A percentile compares a stretch with the other conserved stretches of the same genome.
Conservation (phyloP, 1,284 basidiomycete genomes). For the Cutaneotrichosporon sp. region DNA sequence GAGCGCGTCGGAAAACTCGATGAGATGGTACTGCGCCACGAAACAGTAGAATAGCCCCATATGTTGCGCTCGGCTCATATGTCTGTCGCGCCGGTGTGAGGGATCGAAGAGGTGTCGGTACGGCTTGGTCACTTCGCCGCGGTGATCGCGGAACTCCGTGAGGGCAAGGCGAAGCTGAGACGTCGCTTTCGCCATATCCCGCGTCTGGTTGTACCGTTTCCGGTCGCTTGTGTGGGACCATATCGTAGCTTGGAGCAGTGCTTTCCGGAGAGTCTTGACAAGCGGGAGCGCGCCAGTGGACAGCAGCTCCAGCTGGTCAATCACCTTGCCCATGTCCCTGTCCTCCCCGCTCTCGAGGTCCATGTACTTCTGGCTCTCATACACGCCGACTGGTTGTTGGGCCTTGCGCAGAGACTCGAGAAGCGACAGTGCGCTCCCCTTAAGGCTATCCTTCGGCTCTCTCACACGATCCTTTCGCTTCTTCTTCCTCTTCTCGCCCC, state of each 20-base stretch:
- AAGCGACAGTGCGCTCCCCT: conserved; percentile 33
- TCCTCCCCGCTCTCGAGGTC: conserved; percentile 59
- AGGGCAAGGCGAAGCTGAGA: conserved; percentile 34
- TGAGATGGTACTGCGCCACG: conserved; percentile 69
- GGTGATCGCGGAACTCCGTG: conserved; percentile 50
- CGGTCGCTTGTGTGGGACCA: conserved; percentile 22
- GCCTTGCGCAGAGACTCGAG: conserved; percentile 38
- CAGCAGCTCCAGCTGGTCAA: conserved; percentile 56
- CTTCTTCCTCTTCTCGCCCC: not conserved
- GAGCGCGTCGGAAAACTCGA: conserved; percentile 54
- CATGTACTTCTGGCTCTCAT: conserved; percentile 72
- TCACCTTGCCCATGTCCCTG: conserved; percentile 53
- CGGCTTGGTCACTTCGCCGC: conserved; percentile 61
- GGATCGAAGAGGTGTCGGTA: conserved; percentile 62
- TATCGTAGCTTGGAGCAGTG: conserved; percentile 27
- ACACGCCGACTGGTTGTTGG: conserved; percentile 68
- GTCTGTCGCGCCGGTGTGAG: conserved; percentile 15
- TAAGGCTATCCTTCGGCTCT: conserved; percentile 3
- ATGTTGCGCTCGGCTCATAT: conserved; percentile 29
- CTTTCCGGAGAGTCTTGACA: conserved; percentile 27
- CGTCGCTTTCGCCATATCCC: not conserved
- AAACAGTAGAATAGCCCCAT: conserved; percentile 57
- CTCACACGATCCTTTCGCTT: not conserved
- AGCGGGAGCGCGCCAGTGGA: conserved; percentile 58
- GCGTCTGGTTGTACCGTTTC: not conserved